Conservation (phyloP, 495 filamentous ascomycete genomes). For the Aspergillus mulundensis region DNA sequence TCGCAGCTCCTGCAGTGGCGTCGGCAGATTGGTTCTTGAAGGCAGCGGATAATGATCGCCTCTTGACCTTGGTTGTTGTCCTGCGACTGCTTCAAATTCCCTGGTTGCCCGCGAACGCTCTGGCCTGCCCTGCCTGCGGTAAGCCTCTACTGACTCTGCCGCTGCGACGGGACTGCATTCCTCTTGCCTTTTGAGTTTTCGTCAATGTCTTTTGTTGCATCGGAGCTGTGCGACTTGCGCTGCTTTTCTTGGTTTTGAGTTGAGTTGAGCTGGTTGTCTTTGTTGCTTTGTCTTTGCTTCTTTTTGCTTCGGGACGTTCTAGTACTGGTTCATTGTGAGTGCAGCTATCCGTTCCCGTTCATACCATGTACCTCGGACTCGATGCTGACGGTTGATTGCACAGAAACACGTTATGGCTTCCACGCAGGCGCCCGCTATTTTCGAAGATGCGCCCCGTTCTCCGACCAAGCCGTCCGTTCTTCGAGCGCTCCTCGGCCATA, state of each 20-base stretch:
- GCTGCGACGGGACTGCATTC: conserved; percentile 2
- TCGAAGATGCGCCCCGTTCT: conserved; percentile 39
- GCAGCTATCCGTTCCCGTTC: conserved; percentile 15
- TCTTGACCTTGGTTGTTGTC: conserved; percentile 21
- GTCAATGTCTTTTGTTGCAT: conserved; percentile 23
- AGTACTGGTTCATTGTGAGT: conserved; percentile 24
- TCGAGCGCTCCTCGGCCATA: conserved; percentile 41
- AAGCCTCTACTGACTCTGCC: conserved; percentile 3
- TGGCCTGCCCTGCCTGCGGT: conserved; percentile 1
- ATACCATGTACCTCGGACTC: conserved; percentile 2
- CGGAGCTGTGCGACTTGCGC: conserved; percentile 13
- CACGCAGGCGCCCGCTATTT: conserved; percentile 38
- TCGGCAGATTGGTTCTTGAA: conserved; percentile 21
- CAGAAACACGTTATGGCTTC: conserved; percentile 39
- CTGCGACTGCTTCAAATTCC: conserved; percentile 33
- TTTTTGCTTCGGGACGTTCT: background rate
- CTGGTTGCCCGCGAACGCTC: conserved; percentile 20
- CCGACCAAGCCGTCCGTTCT: conserved; percentile 41
- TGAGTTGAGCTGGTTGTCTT: conserved; percentile 8
- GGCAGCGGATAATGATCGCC: conserved; percentile 20
- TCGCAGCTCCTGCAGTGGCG: conserved; percentile 27
- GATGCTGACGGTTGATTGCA: conserved; percentile 2
- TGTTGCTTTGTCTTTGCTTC: conserved; percentile 17
- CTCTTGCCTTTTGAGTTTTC: conserved; percentile 4
- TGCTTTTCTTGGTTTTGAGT: conserved; percentile 13